Conservation (phyloP, 164 flowering plant species). For the Kingdonia uniflora region DNA sequence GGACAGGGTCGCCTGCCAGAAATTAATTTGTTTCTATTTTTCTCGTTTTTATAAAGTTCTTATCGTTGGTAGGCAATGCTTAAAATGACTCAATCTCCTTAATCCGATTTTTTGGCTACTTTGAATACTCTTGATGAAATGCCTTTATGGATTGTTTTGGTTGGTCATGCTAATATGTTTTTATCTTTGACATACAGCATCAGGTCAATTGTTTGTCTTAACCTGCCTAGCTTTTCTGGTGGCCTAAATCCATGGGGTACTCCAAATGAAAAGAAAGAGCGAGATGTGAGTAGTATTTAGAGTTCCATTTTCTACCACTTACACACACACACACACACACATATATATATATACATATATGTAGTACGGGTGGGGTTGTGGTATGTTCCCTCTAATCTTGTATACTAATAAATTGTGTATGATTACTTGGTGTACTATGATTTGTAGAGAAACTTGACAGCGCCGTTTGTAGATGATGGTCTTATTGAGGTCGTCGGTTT, state of each 20-base stretch:
- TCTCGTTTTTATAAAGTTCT: too few species aligned
- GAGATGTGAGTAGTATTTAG: constrained; percentile 39
- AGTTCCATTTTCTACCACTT: constrained; percentile 2
- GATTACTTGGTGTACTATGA: constrained; percentile 6
- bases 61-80: too few species aligned
- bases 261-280: constrained; percentile 41
- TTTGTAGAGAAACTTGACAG: constrained; percentile 64
- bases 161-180: constrained; percentile 1
- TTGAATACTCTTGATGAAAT: too few species aligned
- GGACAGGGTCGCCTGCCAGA: too few species aligned
- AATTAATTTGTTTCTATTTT: too few species aligned
- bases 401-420: not conserved
- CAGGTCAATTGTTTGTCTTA: constrained; percentile 80
- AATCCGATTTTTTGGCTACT: too few species aligned
- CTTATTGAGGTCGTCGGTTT: constrained; percentile 85
- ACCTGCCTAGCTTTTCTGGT: constrained; percentile 92
- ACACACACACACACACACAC: too few species aligned
- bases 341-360: too few species aligned
- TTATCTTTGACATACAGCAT: constrained; percentile 39
- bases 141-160: not conserved
- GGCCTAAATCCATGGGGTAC: constrained; percentile 95
- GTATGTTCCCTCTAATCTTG: too few species aligned
- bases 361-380: too few species aligned
- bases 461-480: constrained; percentile 84
- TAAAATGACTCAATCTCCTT: too few species aligned